phyloP scores from a whole-genome alignment of 176 grass and related monocot genomes.

The Aegilops bicornis region DNA sequence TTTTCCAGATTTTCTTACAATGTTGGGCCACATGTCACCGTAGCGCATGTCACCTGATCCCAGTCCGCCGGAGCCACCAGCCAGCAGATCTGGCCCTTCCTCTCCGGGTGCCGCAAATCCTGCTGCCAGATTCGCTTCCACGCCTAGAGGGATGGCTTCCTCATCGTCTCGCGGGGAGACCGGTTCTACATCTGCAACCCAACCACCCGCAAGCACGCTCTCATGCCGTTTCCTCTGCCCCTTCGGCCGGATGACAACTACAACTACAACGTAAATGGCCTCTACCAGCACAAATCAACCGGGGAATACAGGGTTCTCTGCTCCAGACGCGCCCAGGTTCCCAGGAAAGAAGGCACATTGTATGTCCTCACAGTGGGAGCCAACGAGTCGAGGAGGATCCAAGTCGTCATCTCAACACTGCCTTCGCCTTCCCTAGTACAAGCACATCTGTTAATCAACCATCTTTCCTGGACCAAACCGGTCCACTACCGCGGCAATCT shows the following conservation, averaged over 20 bases:
- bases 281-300: background rate
- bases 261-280: background rate
- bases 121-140: background rate
- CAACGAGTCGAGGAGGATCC: background rate
- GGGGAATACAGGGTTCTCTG: background rate
- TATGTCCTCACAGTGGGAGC: background rate
- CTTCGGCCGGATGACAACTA: rapidly evolving
- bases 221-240: background rate
- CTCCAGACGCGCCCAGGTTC: background rate
- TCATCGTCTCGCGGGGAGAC: background rate
- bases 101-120: background rate
- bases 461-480: background rate
- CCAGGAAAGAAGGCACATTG: background rate
- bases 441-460: rapidly evolving
- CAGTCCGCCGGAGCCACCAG: background rate
- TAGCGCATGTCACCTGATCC: too few species aligned
- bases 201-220: background rate
- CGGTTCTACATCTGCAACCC: background rate
- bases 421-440: background rate
- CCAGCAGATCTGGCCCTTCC: background rate
- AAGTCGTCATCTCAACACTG: background rate
- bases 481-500: background rate
- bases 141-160: background rate
- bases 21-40: too few species aligned
- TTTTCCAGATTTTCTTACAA: too few species aligned